Percentiles rank a stretch among this genome's conserved stretches.
phyloP scores from a whole-genome alignment of 768 basidiomycete genomes.

The Boletus subcaerulescens region DNA sequence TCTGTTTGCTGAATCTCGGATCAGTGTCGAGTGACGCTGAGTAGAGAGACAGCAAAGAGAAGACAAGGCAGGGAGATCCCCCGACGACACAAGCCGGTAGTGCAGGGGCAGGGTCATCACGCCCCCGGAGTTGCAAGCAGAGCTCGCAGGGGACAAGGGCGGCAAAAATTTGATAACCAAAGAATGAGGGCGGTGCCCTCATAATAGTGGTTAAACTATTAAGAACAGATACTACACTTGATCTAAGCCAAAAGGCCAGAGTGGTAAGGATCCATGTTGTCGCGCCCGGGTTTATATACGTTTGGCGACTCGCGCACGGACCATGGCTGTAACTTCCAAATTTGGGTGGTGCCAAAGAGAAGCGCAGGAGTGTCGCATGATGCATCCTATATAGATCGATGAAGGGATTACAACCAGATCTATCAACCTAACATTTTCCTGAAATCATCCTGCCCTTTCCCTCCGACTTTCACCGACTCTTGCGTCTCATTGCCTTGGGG shows the following conservation, averaged over 20 bases:
- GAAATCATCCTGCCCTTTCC: constrained; percentile 73
- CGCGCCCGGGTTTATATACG: background rate
- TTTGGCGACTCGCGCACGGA: constrained; percentile 5
- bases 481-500: constrained; percentile 6
- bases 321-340: constrained; percentile 2
- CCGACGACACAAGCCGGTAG: constrained; percentile 57
- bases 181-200: constrained; percentile 49
- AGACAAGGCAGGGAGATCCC: constrained; percentile 37
- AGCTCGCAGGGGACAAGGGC: constrained; percentile 29
- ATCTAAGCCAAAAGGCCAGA: constrained; percentile 68
- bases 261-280: constrained; percentile 17
- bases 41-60: constrained; percentile 14
- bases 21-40: background rate
- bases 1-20: constrained; percentile 11
- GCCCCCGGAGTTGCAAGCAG: constrained; percentile 42
- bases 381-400: background rate
- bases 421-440: constrained; percentile 63
- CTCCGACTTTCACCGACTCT: constrained; percentile 10
- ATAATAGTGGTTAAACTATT: constrained; percentile 60
- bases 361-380: no score
- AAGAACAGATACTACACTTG: constrained; percentile 79
- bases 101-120: constrained; percentile 42
- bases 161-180: constrained; percentile 49
- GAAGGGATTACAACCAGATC: background rate
- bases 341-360: background rate